Evolutionary conservation across 441 rosid genomes (phyloP), one percentile per base, ranked within the genome.

Genomic region (Bruguiera hainesii): DNA sequence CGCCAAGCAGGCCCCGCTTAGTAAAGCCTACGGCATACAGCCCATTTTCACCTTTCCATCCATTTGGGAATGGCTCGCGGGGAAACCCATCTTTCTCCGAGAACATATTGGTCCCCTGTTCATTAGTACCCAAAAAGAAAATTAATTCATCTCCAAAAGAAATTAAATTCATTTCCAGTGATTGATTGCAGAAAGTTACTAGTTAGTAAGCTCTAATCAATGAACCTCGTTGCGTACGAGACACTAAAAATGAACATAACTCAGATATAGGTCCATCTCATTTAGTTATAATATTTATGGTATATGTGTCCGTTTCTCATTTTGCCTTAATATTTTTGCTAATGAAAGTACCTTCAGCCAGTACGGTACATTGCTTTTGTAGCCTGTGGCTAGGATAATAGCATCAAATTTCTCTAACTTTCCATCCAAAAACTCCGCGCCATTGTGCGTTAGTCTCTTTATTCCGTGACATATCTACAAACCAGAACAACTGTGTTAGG

Each of bases 361-460:
- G 55, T 73, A 75, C 35, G 84, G 85, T 46, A 89, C 92, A 48
- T 85, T 87, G 80, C 86, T 89, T 79, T 72, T 89, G 79, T 81
- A 89, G 10, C 96, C 96, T 0, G 96, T 89, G 31, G 96, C 96
- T 15, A 89, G 83, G 67, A 89, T 75, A 52, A 89, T 84, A 21
- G 83, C 87, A 23, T 89, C 96, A 16, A 82, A 87, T 18, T 67
- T 82, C 63, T 78, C 89, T 0, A 64, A 73, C 61, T 68, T 79
- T 31, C 90, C 92, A 69, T 87, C 82, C 19, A 78, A 81, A 75
- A 89, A 89, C 78, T 89, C 90, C 64, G 65, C 92, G 5, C 79
- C 75, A 20, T 73, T 46, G 39, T 56, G 53, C 60, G 65, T 64
- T 72, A 87, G 46, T 49, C 83, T 76, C 80, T 82, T 84, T 59